Percentiles rank a stretch among this genome's conserved stretches.
Conservation (phyloP, 345 rosid genomes). For the Gossypium bickii region DNA sequence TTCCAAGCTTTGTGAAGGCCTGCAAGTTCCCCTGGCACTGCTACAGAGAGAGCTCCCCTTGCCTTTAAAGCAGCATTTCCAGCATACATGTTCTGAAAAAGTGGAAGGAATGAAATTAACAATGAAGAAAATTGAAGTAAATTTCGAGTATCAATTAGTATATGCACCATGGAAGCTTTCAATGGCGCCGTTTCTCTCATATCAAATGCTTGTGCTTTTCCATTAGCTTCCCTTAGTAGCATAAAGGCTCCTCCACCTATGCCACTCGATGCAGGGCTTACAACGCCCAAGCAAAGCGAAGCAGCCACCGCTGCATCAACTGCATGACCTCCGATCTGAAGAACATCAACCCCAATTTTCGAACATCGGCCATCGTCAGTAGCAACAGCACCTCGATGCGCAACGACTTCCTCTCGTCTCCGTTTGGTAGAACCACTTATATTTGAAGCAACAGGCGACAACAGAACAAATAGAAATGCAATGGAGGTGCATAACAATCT, state of each 20-base stretch:
- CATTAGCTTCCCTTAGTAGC: constrained; percentile 34
- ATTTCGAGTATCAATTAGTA: background rate
- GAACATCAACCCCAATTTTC: constrained; percentile 31
- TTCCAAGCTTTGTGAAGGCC: constrained; percentile 57
- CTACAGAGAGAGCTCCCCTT: constrained; percentile 50
- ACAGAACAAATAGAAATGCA: constrained; percentile 3
- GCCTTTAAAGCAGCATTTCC: constrained; percentile 35
- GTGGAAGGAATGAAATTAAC: background rate
- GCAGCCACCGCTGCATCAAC: constrained; percentile 59
- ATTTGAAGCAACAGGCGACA: constrained; percentile 6
- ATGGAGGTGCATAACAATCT: constrained; percentile 5
- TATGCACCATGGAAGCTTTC: constrained; percentile 44
- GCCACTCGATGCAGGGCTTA: constrained; percentile 57
- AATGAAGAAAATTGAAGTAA: background rate
- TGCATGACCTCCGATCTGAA: constrained; percentile 53
- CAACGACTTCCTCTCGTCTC: constrained; percentile 24
- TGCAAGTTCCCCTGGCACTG: constrained; percentile 54
- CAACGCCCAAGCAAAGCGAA: constrained; percentile 55
- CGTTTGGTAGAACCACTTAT: background rate
- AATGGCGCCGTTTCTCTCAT: constrained; percentile 66
- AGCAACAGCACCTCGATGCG: constrained; percentile 42
- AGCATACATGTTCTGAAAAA: constrained; percentile 45
- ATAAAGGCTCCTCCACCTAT: constrained; percentile 62
- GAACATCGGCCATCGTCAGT: constrained; percentile 57
- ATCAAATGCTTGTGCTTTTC: constrained; percentile 35